A percentile compares a stretch with the other conserved stretches of the same genome.
Conservation (phyloP, 139 green algal species). For the Diplosphaera chodatii region DNA sequence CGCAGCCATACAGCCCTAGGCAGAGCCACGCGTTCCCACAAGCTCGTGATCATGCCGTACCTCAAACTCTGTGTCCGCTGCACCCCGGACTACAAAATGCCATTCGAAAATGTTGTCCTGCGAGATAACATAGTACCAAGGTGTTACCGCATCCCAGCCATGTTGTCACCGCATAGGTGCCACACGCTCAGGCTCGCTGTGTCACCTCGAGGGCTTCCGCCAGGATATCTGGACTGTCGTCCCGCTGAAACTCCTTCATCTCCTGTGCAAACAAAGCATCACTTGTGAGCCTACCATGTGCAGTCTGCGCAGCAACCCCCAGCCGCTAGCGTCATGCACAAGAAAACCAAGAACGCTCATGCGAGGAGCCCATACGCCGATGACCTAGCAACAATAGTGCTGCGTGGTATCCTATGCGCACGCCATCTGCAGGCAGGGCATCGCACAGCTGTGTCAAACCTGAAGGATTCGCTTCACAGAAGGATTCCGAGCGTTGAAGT, state of each 20-base stretch:
- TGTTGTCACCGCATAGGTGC: not conserved
- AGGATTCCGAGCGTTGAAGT: constrained; percentile 67
- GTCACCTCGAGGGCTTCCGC: constrained; percentile 75
- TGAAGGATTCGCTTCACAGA: constrained; percentile 92
- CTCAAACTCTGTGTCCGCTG: constrained; percentile 87
- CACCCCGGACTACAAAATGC: constrained; percentile 92
- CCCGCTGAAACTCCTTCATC: constrained; percentile 71
- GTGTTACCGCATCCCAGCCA: not conserved
- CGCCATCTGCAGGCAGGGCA: not conserved
- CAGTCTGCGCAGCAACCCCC: not conserved
- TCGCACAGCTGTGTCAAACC: constrained; percentile 13
- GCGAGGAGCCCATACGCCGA: too few relatives aligned
- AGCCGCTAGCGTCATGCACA: not conserved
- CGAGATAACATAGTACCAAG: not conserved
- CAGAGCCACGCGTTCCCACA: too few relatives aligned
- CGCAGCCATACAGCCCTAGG: too few relatives aligned
- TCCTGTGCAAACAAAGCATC: constrained; percentile 46
- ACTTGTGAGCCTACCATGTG: too few relatives aligned
- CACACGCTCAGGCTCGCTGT: not conserved
- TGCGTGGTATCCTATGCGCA: too few relatives aligned
- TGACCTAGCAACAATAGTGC: too few relatives aligned
- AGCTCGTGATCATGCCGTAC: too few relatives aligned
- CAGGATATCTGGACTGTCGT: constrained; percentile 59
- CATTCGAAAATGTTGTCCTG: constrained; percentile 99
- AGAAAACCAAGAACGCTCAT: too few relatives aligned